Conservation (phyloP, 2,329 filamentous ascomycete genomes). For the Cadophora sp. region DNA sequence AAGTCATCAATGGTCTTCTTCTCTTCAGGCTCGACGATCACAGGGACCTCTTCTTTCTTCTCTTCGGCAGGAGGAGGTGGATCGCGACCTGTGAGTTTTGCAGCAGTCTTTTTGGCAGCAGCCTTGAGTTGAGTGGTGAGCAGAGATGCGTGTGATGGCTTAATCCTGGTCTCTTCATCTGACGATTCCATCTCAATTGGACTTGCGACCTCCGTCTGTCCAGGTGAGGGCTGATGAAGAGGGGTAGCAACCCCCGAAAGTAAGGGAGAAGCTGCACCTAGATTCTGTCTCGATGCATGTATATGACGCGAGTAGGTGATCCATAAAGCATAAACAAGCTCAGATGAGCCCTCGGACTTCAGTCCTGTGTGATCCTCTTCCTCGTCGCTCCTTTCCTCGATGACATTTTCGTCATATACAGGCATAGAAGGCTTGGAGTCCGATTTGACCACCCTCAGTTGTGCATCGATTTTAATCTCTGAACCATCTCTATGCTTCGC, state of each 20-base stretch:
- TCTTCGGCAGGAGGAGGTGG: conserved; percentile 42
- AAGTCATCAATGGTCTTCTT: conserved; percentile 94
- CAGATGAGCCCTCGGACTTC: conserved; percentile 63
- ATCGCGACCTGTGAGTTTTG: conserved; percentile 56
- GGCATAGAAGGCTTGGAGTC: conserved; percentile 66
- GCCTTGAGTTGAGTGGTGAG: conserved; percentile 64
- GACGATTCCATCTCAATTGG: conserved; percentile 64
- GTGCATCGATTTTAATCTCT: conserved; percentile 91
- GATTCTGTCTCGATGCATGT: conserved; percentile 71
- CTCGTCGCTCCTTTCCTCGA: conserved; percentile 66
- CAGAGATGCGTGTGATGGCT: conserved; percentile 52
- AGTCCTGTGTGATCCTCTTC: conserved; percentile 48
- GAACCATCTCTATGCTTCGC: conserved; percentile 90
- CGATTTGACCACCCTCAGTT: conserved; percentile 95
- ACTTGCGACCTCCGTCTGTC: conserved; percentile 67
- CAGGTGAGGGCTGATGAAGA: conserved; percentile 79
- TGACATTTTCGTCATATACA: conserved; percentile 65
- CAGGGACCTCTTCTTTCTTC: conserved; percentile 44
- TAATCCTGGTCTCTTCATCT: conserved; percentile 53
- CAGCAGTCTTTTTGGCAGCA: conserved; percentile 61
- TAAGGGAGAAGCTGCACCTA: conserved; percentile 68
- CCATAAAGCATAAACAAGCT: conserved; percentile 95
- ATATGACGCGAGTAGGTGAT: conserved; percentile 95
- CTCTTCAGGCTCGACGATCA: conserved; percentile 48
- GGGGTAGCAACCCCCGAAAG: conserved; percentile 73